Evolutionary conservation across 371 early-diverging fungal genomes (phyloP).

Genomic region (Syncephalastrum contaminatum): DNA sequence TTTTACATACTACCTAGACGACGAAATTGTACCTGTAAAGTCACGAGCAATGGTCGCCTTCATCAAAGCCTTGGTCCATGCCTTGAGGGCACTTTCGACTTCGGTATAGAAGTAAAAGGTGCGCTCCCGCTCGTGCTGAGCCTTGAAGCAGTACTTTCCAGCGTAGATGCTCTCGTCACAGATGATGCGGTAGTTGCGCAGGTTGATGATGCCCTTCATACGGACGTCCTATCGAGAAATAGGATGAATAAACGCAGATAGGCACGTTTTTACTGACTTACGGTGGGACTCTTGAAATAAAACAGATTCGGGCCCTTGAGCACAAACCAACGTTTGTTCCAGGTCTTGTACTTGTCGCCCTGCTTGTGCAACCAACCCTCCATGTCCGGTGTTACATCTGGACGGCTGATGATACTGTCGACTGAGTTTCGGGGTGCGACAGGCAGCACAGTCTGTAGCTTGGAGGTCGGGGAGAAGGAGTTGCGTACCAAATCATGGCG

Average conservation of each 20-base stretch:
- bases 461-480: slow-evolving; percentile 18
- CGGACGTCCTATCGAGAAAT: slow-evolving; percentile 35
- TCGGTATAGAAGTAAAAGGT: slow-evolving; percentile 68
- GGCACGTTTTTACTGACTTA: slow-evolving; percentile 5
- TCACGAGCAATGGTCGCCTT: slow-evolving; percentile 72
- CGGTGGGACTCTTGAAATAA: slow-evolving; percentile 62
- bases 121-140: slow-evolving; percentile 60
- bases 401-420: slow-evolving; percentile 14
- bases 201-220: slow-evolving; percentile 58
- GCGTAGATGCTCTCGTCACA: slow-evolving; percentile 60
- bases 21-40: slow-evolving; percentile 32
- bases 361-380: slow-evolving; percentile 70
- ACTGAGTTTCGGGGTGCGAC: slow-evolving; percentile 17
- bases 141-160: slow-evolving; percentile 72
- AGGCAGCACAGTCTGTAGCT: slow-evolving; percentile 20
- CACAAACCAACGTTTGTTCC: slow-evolving; percentile 72
- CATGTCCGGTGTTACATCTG: slow-evolving; percentile 42
- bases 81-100: slow-evolving; percentile 49
- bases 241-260: neutral
- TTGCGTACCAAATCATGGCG: slow-evolving; percentile 8
- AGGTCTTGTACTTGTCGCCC: slow-evolving; percentile 62
- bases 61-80: slow-evolving; percentile 69
- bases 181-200: slow-evolving; percentile 55
- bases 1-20: neutral
- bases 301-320: slow-evolving; percentile 60